Base-by-base conservation (phyloP, 1,284 basidiomycete species). In the Ceratobasidium sp. region DNA sequence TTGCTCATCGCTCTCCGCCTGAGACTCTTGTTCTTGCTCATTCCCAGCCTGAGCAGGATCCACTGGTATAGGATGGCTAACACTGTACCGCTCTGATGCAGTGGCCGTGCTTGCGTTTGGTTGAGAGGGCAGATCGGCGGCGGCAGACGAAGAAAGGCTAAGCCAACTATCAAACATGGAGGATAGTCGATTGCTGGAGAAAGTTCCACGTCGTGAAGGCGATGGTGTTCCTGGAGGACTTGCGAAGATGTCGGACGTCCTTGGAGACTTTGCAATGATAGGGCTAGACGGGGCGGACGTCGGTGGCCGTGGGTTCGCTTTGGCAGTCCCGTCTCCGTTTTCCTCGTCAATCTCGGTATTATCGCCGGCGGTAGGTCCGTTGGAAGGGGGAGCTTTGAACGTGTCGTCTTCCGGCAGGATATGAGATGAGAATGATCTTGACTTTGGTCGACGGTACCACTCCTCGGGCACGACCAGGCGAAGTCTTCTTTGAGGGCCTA, bases 401-500 rank as follows among this genome's bases (percentile, higher is more conserved):
- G 86, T 80, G 0, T 86, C 87, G 9, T 82, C 81, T 38, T 87
- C 84, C 14, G 86, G 84, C 56, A 83, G 82, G 28, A 82, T 77
- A 3, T 83, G 85, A 8, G 81, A 77, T 16, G 83, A 82, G 11
- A 84, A 77, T 33, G 80, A 82, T 0, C 86, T 84, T 18, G 87
- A 84, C 72, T 84, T 89, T 40, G 86, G 86, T 18, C 90, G 85
- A 60, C 88, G 86, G 78, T 88, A 92, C 91, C 91, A 92, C 78
- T 90, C 88, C 59, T 92, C 89, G 1, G 91, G 91, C 12, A 92
- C 85, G 75, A 87, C 90, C 72, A 92, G 84, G 38, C 84, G 83
- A 77, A 89, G 86, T 4, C 73, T 75, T 18, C 83, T 83, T 21
- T 51, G 77, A 80, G 7, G 84, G 82, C 28, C 62, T 8, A 51